Base-by-base conservation (phyloP, 2,329 filamentous ascomycete species). In the Fusarium lyarnte region DNA sequence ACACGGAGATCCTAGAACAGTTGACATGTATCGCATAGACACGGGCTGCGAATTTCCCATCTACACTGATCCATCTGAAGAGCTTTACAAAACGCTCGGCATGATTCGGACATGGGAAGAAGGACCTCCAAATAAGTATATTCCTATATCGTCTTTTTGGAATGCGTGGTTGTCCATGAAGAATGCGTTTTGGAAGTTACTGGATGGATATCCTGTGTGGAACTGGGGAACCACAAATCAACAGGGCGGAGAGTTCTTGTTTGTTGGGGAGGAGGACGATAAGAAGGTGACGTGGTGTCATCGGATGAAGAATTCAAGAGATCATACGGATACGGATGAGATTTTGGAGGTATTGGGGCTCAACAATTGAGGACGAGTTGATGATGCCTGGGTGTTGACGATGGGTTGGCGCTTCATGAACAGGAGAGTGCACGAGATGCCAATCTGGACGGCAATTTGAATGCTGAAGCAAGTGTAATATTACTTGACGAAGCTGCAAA, bases 181-280 rank as follows among this genome's bases (percentile, higher is more conserved):
- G 12, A 55, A 42, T 16, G 58, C 54, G 3, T 33, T 72, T 23
- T 59, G 41, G 57, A 59, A 33, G 3, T 21, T 45, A 1, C 14
- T 64, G 17, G 36, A 41, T 2, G 66, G 66, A 3, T 60, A 71
- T 17, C 70, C 66, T 1, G 5, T 54, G 0, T 49, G 36, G 16
- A 68, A 42, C 4, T 42, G 27, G 31, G 70, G 70, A 11, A 42
- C 53, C 12, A 36, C 67, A 11, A 35, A 60, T 21, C 55, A 68
- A 3, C 70, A 73, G 12, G 70, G 70, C 0, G 70, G 70, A 4
- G 70, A 74, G 33, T 71, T 73, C 17, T 12, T 73, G 10, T 74
- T 73, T 14, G 49, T 61, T 21, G 58, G 66, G 1, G 39, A 63
- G 4, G 66, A 45, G 1, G 49, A 54, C 8, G 35, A 60, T 1